A percentile compares a stretch with the other conserved stretches of the same genome.
phyloP scores from a whole-genome alignment of 495 filamentous ascomycete genomes.

The Aspergillus biplanus region DNA sequence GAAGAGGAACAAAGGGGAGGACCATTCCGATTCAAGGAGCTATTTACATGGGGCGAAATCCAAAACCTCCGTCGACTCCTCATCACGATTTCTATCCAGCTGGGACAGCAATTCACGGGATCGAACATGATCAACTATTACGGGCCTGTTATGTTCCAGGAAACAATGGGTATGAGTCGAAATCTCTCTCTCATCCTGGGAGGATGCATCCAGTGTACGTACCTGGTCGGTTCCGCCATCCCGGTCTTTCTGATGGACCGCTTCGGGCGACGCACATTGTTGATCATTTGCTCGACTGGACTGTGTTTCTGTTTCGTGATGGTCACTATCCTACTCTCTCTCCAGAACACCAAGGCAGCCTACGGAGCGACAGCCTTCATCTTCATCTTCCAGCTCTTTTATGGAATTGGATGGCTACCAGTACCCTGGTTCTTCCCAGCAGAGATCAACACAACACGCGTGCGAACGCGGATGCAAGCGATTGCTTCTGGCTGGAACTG shows the following conservation, averaged over 20 bases:
- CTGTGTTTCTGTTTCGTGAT: slow-evolving; percentile 49
- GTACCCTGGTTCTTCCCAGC: slow-evolving; percentile 72
- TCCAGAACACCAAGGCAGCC: slow-evolving; percentile 27
- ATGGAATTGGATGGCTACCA: slow-evolving; percentile 35
- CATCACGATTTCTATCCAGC: slow-evolving; percentile 38
- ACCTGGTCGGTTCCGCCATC: slow-evolving; percentile 40
- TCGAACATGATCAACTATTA: slow-evolving; percentile 60
- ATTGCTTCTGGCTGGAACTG: slow-evolving; percentile 51
- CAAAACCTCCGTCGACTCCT: slow-evolving; percentile 47
- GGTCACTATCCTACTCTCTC: slow-evolving; percentile 37
- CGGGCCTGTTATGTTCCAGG: slow-evolving; percentile 49
- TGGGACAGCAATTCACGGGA: slow-evolving; percentile 47
- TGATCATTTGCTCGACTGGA: slow-evolving; percentile 51
- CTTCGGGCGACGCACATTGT: slow-evolving; percentile 52
- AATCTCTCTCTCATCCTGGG: slow-evolving; percentile 54
- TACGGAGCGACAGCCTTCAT: slow-evolving; percentile 45
- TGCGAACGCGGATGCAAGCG: slow-evolving; percentile 40
- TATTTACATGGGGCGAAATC: slow-evolving; percentile 38
- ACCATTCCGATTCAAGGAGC: slow-evolving; percentile 42
- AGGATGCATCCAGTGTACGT: slow-evolving; percentile 50
- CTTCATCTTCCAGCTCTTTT: slow-evolving; percentile 48
- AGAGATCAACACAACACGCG: slow-evolving; percentile 57
- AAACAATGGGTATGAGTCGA: slow-evolving; percentile 54
- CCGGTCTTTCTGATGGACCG: slow-evolving; percentile 52
- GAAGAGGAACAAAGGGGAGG: slow-evolving; percentile 42